A percentile compares a stretch with the other conserved stretches of the same genome.
phyloP scores from a whole-genome alignment of 495 filamentous ascomycete genomes.

The Penicillium macrosclerotiorum region DNA sequence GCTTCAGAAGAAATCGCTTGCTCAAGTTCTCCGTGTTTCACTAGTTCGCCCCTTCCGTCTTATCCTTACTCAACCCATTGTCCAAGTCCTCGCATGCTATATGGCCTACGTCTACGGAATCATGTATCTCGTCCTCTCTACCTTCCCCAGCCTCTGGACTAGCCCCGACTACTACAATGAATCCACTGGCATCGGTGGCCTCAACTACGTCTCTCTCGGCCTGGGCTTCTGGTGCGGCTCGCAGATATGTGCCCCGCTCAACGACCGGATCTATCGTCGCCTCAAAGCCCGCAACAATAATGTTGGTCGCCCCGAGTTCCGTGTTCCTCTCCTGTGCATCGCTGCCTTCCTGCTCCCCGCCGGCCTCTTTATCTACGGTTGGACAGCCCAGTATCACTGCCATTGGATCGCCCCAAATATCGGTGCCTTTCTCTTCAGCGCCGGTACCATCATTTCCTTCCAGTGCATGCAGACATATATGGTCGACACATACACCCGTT shows the following conservation, averaged over 20 bases:
- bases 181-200: conserved; percentile 57
- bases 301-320: conserved; percentile 62
- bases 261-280: conserved; percentile 61
- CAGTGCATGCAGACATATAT: conserved; percentile 74
- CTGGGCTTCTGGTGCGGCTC: conserved; percentile 66
- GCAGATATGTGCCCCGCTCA: conserved; percentile 61
- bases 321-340: conserved; percentile 61
- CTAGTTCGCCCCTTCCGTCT: conserved; percentile 57
- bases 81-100: conserved; percentile 59
- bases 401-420: conserved; percentile 77
- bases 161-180: conserved; percentile 53
- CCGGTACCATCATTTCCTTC: conserved; percentile 61
- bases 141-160: conserved; percentile 65
- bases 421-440: conserved; percentile 57
- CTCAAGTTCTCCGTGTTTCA: conserved; percentile 37
- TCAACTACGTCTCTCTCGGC: conserved; percentile 71
- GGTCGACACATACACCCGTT: conserved; percentile 74
- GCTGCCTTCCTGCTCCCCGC: conserved; percentile 57
- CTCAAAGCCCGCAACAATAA: conserved; percentile 60
- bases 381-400: conserved; percentile 57
- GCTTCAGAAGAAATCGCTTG: conserved; percentile 41
- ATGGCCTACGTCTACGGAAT: conserved; percentile 71
- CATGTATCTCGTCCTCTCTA: conserved; percentile 69
- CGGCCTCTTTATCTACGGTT: conserved; percentile 72
- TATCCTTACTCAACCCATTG: conserved; percentile 58